Evolutionary conservation across 768 basidiomycete species (phyloP).

Genomic region (Boletus fagicola): DNA sequence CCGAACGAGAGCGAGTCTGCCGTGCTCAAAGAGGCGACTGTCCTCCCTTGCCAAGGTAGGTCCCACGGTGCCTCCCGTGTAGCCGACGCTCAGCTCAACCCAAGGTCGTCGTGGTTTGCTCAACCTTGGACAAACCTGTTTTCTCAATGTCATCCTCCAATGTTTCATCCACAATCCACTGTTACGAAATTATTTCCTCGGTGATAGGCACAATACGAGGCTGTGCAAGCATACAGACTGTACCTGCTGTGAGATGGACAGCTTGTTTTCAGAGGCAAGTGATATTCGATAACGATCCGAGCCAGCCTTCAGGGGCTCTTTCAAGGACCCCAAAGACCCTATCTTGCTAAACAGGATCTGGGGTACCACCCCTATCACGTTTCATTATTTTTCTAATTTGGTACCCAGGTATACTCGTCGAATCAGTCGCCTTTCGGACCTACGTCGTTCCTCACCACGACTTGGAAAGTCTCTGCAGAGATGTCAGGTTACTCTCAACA

Average conservation of each 20-base stretch:
- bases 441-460: slow-evolving; percentile 75
- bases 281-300: neutral
- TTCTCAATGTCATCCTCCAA: slow-evolving; percentile 89
- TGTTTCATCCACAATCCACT: slow-evolving; percentile 87
- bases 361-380: neutral
- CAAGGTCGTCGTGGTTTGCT: slow-evolving; percentile 79
- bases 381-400: neutral
- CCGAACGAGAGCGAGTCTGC: slow-evolving; percentile 41
- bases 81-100: neutral
- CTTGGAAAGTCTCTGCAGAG: slow-evolving; percentile 77
- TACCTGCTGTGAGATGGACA: slow-evolving; percentile 93
- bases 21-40: slow-evolving; percentile 47
- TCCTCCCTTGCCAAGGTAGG: slow-evolving; percentile 74
- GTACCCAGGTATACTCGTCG: slow-evolving; percentile 51
- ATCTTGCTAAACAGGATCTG: neutral
- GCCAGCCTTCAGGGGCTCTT: neutral
- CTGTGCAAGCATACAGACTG: slow-evolving; percentile 72
- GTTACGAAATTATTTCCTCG: slow-evolving; percentile 83
- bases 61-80: neutral
- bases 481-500: slow-evolving; percentile 92
- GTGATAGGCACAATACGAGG: slow-evolving; percentile 81
- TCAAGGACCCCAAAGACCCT: neutral
- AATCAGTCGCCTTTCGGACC: slow-evolving; percentile 73
- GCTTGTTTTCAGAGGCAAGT: slow-evolving; percentile 68
- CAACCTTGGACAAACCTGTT: slow-evolving; percentile 92